phyloP scores from a whole-genome alignment of 2,329 filamentous ascomycete species.

The Raffaelea ambrosiae region DNA sequence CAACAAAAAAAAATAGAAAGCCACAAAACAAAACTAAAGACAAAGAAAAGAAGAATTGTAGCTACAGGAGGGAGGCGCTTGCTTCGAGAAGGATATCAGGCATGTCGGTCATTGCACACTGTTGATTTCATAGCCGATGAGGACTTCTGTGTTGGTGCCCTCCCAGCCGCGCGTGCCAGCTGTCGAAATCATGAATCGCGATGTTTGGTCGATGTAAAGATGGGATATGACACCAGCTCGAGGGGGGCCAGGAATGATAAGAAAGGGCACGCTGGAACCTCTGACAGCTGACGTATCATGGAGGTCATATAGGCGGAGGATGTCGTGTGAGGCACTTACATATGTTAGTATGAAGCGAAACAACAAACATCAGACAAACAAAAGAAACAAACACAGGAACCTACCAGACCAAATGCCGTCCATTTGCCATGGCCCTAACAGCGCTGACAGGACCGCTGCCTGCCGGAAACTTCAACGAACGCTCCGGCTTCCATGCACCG shows the following conservation, averaged over 20 bases:
- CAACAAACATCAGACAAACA: conserved; percentile 1
- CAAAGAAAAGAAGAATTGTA: no score
- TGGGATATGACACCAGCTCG: conserved; percentile 80
- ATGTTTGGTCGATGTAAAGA: conserved; percentile 79
- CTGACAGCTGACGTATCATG: conserved; percentile 55
- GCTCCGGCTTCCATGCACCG: conserved; percentile 61
- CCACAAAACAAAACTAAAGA: no score
- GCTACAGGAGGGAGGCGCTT: no score
- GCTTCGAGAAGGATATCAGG: no score
- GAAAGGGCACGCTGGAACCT: conserved; percentile 78
- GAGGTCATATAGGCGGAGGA: conserved; percentile 85
- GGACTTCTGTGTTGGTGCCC: conserved; percentile 76
- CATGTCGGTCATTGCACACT: conserved; percentile 1
- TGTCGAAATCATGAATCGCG: conserved; percentile 83
- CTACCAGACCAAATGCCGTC: conserved; percentile 73
- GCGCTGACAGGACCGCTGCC: conserved; percentile 87
- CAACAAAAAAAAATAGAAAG: no score
- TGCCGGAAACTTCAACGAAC: conserved; percentile 77
- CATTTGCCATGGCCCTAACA: conserved; percentile 84
- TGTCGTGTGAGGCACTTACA: conserved; percentile 80
- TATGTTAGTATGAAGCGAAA: conserved; percentile 1
- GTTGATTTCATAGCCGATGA: conserved; percentile 89
- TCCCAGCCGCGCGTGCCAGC: conserved; percentile 95
- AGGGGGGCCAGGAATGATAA: conserved; percentile 85
- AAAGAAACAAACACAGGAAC: not conserved